Conservation (phyloP, 768 basidiomycete genomes). For the Rickenella mellea region DNA sequence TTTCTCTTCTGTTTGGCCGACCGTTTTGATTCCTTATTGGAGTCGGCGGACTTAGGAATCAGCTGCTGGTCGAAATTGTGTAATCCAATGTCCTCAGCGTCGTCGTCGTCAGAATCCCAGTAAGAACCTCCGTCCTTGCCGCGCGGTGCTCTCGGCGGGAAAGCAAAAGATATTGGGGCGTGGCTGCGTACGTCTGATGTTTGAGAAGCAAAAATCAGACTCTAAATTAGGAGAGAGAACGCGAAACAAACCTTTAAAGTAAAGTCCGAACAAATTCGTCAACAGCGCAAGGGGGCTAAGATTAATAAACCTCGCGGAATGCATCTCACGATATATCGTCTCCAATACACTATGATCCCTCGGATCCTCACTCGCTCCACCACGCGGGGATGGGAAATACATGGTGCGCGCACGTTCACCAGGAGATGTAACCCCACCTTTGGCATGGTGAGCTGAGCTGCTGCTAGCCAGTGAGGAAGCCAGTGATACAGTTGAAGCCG, state of each 20-base stretch:
- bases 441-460: too few relatives aligned
- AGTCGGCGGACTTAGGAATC: too few relatives aligned
- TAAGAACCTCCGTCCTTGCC: conserved; percentile 8
- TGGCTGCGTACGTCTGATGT: conserved; percentile 56
- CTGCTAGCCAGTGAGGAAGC: too few relatives aligned
- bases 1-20: too few relatives aligned
- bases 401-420: conserved; percentile 1
- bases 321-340: conserved; percentile 58
- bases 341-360: conserved; percentile 60
- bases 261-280: conserved; percentile 42
- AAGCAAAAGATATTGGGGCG: conserved; percentile 49
- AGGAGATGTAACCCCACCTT: too few relatives aligned
- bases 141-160: conserved; percentile 35
- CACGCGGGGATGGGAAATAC: conserved; percentile 3
- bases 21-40: too few relatives aligned
- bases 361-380: conserved; percentile 38
- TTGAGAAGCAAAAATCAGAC: conserved; percentile 3
- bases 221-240: conserved; percentile 4
- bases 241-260: conserved; percentile 47
- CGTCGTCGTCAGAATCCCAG: conserved; percentile 15
- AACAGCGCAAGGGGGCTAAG: conserved; percentile 52
- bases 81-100: conserved; percentile 22
- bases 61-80: too few relatives aligned
- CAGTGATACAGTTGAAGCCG: too few relatives aligned
- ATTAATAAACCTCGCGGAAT: conserved; percentile 61